phyloP scores from a whole-genome alignment of 805 yeast species.

The Metschnikowia santaceciliae region DNA sequence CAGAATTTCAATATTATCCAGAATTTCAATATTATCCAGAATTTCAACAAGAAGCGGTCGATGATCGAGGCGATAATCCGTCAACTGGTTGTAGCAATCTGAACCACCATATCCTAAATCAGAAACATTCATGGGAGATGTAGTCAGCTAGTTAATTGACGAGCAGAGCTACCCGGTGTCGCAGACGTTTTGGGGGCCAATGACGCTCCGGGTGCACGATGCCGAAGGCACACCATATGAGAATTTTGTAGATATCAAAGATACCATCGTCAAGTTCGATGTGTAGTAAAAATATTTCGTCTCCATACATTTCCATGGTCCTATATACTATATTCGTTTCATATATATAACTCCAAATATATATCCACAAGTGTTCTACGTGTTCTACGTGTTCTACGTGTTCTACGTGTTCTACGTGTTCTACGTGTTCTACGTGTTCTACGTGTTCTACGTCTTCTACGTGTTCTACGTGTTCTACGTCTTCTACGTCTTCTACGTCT shows the following conservation, averaged over 20 bases:
- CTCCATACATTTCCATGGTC: no score
- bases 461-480: no score
- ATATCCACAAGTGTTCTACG: no score
- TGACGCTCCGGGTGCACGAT: conserved; percentile 95
- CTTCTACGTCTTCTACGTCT: no score
- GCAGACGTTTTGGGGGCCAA: conserved; percentile 81
- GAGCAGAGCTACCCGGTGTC: conserved; percentile 39
- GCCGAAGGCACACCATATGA: conserved; percentile 99
- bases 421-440: no score
- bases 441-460: no score
- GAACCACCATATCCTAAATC: conserved; percentile 34
- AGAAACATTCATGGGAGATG: conserved; percentile 44
- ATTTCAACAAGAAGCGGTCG: conserved; percentile 90
- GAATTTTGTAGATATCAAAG: conserved; percentile 89
- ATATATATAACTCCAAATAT: no score
- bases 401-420: no score
- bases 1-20: conserved; percentile 93
- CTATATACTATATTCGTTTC: no score
- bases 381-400: no score
- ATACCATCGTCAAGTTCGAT: conserved; percentile 78
- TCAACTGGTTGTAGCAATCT: conserved; percentile 64
- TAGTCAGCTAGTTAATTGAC: conserved; percentile 39
- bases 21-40: conserved; percentile 80
- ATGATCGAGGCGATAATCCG: conserved; percentile 91
- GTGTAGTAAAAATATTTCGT: conserved; percentile 56